phyloP scores from a whole-genome alignment of 2,329 filamentous ascomycete species.

The Pseudocercospora pini-densiflorae region DNA sequence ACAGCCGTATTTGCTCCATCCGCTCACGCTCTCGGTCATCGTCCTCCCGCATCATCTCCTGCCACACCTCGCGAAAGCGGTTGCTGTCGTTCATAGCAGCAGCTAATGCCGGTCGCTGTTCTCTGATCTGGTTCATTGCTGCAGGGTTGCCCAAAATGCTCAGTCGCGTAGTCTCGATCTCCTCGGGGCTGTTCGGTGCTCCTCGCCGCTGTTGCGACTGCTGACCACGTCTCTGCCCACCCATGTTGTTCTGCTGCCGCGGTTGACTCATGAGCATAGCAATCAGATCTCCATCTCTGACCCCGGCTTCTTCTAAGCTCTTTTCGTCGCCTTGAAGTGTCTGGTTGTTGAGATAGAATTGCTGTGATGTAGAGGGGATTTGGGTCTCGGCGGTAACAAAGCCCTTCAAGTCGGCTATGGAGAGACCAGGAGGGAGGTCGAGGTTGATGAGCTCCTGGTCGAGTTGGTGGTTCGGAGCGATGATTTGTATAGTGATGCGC shows the following conservation, averaged over 20 bases:
- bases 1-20: slow-evolving; percentile 77
- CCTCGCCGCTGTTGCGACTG: slow-evolving; percentile 33
- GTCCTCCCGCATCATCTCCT: slow-evolving; percentile 70
- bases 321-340: slow-evolving; percentile 77
- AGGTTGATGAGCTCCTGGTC: slow-evolving; percentile 79
- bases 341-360: slow-evolving; percentile 88
- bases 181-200: slow-evolving; percentile 30
- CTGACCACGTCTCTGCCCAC: slow-evolving; percentile 44
- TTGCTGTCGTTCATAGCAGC: slow-evolving; percentile 74
- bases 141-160: slow-evolving; percentile 80
- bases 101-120: slow-evolving; percentile 76
- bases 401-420: slow-evolving; percentile 81
- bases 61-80: slow-evolving; percentile 75
- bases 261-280: slow-evolving; percentile 71
- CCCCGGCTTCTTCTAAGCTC: slow-evolving; percentile 79
- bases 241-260: slow-evolving; percentile 52
- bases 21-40: slow-evolving; percentile 75
- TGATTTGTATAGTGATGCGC: slow-evolving; percentile 83
- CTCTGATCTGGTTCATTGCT: slow-evolving; percentile 71
- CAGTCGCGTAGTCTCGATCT: slow-evolving; percentile 82
- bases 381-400: slow-evolving; percentile 83
- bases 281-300: slow-evolving; percentile 90
- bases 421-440: slow-evolving; percentile 82
- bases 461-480: slow-evolving; percentile 68
- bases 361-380: slow-evolving; percentile 73